Base-by-base conservation (phyloP, 768 basidiomycete genomes). In the Dioszegia crocea region DNA sequence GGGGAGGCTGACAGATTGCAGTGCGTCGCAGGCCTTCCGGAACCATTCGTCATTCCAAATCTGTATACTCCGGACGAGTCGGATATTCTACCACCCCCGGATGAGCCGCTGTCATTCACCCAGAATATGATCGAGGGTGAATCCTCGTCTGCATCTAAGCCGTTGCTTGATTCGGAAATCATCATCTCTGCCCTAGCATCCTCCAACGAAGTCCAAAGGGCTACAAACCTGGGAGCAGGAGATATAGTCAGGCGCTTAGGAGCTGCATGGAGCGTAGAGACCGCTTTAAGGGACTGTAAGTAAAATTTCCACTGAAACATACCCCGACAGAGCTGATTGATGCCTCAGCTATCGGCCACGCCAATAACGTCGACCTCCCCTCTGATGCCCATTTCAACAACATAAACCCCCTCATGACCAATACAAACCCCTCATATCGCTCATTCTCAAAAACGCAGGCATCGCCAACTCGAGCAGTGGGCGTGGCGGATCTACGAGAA, bases 391-490 rank as follows among this genome's bases (percentile, higher is more conserved):
- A 68, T 40, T 63, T 63, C 44, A 67, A 72, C 30, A 60, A 66
- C 5, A 65, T 68, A 24, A 61, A 60, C 33, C 62, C 62, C 23
- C 79, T 94, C 61, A 94, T 92, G 89, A 86, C 88, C 64, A 88
- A 89, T 52, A 88, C 92, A 67, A 94, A 94, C 74, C 80, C 89
- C 31, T 94, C 92, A 5, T 80, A 91, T 56, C 88, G 89, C 72
- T 91, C 89, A 69, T 78, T 94, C 57, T 83, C 87, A 10, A 29
- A 29, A 3, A 30, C 4, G 3, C 19, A 23, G 19, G 19, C 11
- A 29, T 21, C 88, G 3, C 84, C 38, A 21, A 31, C 84, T 2
- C 83, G 87, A 59, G 86, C 87, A 0, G 85, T 94, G 16, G 92
- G 91, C 23, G 91, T 94, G 23, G 85, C 84, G 1, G 91, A 93